Evolutionary conservation across 306 rosid species (phyloP).

Genomic region (Ziziphus jujuba): DNA sequence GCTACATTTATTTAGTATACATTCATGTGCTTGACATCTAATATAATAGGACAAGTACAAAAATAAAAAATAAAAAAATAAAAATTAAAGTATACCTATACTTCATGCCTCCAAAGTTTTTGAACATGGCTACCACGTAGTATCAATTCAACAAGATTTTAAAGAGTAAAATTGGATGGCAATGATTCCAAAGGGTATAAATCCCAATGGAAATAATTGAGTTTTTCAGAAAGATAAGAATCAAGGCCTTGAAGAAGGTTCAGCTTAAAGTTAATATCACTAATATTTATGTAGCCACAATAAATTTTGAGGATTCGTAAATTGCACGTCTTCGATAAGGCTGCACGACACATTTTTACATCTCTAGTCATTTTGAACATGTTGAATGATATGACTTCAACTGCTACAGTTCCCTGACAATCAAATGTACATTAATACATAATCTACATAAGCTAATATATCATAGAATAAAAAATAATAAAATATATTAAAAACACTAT

Average conservation of each 20-base stretch:
- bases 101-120: neutral
- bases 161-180: neutral
- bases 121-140: slow-evolving; percentile 1
- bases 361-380: neutral
- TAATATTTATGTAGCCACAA: neutral
- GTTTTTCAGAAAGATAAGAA: neutral
- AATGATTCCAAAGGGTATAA: neutral
- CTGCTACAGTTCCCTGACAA: slow-evolving; percentile 29
- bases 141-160: neutral
- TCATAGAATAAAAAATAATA: too few species aligned
- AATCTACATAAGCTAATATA: too few species aligned
- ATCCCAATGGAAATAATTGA: slow-evolving; percentile 17
- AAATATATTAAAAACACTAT: too few species aligned
- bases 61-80: too few species aligned
- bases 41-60: neutral
- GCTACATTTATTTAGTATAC: neutral
- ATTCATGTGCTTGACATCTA: too few species aligned
- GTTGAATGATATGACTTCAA: slow-evolving; percentile 19
- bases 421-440: neutral
- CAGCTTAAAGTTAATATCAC: neutral
- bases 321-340: slow-evolving; percentile 13
- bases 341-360: neutral
- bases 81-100: slow-evolving; percentile 8
- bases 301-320: neutral
- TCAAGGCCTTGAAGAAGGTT: neutral